Base-by-base conservation (phyloP, 139 green algal species). In the Penium margaritaceum region DNA sequence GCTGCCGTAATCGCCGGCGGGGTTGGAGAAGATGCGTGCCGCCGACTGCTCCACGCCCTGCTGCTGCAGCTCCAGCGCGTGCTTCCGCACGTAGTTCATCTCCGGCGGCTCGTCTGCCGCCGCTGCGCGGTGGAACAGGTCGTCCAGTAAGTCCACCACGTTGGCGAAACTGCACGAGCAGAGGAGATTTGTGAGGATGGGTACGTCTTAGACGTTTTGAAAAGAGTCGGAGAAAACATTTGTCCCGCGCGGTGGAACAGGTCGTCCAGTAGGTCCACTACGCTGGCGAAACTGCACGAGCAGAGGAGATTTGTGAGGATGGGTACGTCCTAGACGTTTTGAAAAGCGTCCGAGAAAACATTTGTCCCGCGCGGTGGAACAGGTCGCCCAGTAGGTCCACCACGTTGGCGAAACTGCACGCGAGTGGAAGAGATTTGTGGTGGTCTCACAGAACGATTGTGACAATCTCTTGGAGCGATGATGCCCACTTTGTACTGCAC, bases 211-310 rank as follows among this genome's bases (percentile, higher is more conserved):
- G 21, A 57, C 19, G 21, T 21, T 57, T 19, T 57, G 46, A 21
- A 19, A 57, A 57, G 46, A 21, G 21, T 19, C 19, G 46, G 46
- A 21, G 21, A 21, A 19, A 19, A 19, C 46, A 57, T 57, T 57
- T 57, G 46, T 24, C 17, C n/a, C n/a, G n/a, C 55, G 15, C 81
- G 68, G 55, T 88, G 81, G 81, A 97, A 96, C 37, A 95, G 77
- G 80, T 98, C 93, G 77, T 98, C 93, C 58, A 98, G 84, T 39
- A 98, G 88, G 76, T 96, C 91, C 51, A 98, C 90, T 30, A 85
- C 81, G 44, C 83, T 85, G 37, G 76, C 76, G 33, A 85, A 85
- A 33, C 35, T 74, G 43, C 19, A 21, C 19, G 46, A 57, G 46
- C 19, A 21, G 21, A 21, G 19, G 19, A 19, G 19, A 57, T 57